Conservation (phyloP, 2,329 filamentous ascomycete species). For the Claviceps sp. region DNA sequence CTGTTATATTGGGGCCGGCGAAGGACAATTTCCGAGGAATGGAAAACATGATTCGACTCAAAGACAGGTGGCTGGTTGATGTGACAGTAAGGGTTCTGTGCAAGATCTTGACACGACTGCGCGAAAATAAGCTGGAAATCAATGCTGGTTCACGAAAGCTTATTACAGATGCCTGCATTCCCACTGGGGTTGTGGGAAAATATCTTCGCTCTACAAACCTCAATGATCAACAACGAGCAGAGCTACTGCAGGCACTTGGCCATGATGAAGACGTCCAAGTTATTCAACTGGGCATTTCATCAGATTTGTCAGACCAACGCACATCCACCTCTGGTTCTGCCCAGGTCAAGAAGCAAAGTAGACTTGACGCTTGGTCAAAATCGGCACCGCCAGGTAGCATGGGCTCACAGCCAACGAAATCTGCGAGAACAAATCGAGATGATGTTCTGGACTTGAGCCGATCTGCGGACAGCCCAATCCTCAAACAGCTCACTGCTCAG, state of each 20-base stretch:
- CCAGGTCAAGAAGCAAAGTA: conserved; percentile 41
- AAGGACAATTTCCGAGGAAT: conserved; percentile 48
- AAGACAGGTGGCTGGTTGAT: conserved; percentile 72
- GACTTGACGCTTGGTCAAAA: conserved; percentile 48
- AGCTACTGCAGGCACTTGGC: conserved; percentile 53
- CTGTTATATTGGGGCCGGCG: conserved; percentile 24
- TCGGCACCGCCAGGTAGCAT: conserved; percentile 23
- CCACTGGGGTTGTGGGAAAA: conserved; percentile 37
- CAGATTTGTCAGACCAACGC: conserved; percentile 10
- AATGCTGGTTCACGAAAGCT: conserved; percentile 43
- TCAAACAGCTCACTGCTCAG: conserved; percentile 32
- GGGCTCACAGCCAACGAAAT: conserved; percentile 11
- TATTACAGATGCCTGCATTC: conserved; percentile 53
- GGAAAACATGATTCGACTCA: conserved; percentile 78
- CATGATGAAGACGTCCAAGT: conserved; percentile 42
- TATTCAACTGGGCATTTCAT: conserved; percentile 24
- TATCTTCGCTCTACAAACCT: conserved; percentile 64
- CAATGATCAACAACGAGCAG: conserved; percentile 68
- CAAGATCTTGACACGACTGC: conserved; percentile 73
- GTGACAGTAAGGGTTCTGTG: conserved; percentile 71
- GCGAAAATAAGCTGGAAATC: conserved; percentile 61
- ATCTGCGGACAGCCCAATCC: conserved; percentile 32
- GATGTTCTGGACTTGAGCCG: conserved; percentile 32
- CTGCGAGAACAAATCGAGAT: conserved; percentile 28
- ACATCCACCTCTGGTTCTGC: conserved; percentile 15